Base-by-base conservation (phyloP, 2,329 filamentous ascomycete species). In the Trichoderma pleuroti region DNA sequence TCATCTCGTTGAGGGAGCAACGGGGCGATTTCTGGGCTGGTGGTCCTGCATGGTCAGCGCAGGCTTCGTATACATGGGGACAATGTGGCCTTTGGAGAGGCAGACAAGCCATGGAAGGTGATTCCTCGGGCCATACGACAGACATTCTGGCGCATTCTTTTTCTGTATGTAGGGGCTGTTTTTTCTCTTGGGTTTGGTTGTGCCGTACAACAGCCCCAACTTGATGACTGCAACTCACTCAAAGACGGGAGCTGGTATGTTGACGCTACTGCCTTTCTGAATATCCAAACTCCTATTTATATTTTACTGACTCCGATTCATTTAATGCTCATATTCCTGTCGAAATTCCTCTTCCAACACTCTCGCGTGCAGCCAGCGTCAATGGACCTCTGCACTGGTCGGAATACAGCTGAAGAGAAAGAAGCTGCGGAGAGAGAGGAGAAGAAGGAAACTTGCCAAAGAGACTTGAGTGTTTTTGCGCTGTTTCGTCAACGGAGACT, bases 391-490 rank as follows among this genome's bases (percentile, higher is more conserved):
- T 42, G 0, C 1, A 42, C 39, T 0, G 16, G 39, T 42, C 39
- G 39, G 0, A 42, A n/a, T 10, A n/a, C 39, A 5, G 39, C 39
- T 0, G 39, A 42, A n/a, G 39, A 42, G 18, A 42, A n/a, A 42
- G 8, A 42, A n/a, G 18, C 39, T 42, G 39, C 39, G 10, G 39
- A 42, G 39, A 42, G 16, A 42, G 39, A 10, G 39, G 39, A 42
- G 8, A 42, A 42, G 0, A n/a, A 2, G n/a, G 18, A n/a, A 10
- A 1, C 1, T 42, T 0, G 16, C 3, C 16, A 42, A n/a, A 42
- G 8, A 4, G 1, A 42, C 16, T 42, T 0, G 16, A 1, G 18
- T 42, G 8, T 42, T 42, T 42, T 42, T 1, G 39, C 39, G 1
- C 39, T 1, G 0, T n/a, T 42, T 42, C 8, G 16, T n/a, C 8